These are phyloP conservation scores for Aspergillus saccharolyticus DNA, from an alignment of 495 filamentous ascomycete genomes.

Conservation along the genomic window DNA sequence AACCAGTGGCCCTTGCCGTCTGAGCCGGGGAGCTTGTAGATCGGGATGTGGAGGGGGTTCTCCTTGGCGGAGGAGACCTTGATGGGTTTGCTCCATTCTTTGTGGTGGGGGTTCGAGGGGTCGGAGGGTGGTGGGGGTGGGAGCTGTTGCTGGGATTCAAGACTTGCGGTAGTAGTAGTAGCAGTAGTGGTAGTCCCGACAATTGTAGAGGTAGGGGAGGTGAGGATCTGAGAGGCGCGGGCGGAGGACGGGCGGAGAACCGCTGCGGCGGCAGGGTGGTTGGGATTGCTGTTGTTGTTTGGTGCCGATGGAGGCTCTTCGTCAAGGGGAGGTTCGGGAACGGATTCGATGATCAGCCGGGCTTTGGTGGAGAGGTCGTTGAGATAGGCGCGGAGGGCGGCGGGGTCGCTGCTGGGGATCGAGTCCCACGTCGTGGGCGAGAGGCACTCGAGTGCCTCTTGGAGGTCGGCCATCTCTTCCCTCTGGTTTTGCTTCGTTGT, in stretches of 20 bases:
- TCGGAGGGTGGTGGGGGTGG: slow-evolving; percentile 43
- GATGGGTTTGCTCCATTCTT: slow-evolving; percentile 77
- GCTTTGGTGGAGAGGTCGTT: slow-evolving; percentile 58
- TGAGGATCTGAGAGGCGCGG: slow-evolving; percentile 1
- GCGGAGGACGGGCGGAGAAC: slow-evolving; percentile 5
- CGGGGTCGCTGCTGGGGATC: slow-evolving; percentile 50
- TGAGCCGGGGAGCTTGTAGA: slow-evolving; percentile 74
- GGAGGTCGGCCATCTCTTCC: slow-evolving; percentile 40
- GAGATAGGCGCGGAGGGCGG: slow-evolving; percentile 48
- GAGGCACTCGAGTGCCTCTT: slow-evolving; percentile 72
- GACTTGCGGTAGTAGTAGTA: slow-evolving; percentile 27
- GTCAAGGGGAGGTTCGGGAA: slow-evolving; percentile 54
- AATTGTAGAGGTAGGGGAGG: background rate
- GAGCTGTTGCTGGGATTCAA: background rate
- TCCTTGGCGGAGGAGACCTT: slow-evolving; percentile 60
- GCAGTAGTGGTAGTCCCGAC: slow-evolving; percentile 14
- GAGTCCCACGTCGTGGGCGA: slow-evolving; percentile 62
- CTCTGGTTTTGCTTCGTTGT: no score
- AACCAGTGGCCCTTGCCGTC: slow-evolving; percentile 91
- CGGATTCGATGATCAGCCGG: slow-evolving; percentile 68
- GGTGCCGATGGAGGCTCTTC: background rate
- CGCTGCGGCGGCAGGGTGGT: background rate
- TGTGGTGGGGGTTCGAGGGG: slow-evolving; percentile 43
- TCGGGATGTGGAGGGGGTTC: slow-evolving; percentile 67
- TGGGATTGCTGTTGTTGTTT: slow-evolving; percentile 19